Percentiles rank a stretch among this genome's conserved stretches.
Conservation (phyloP, 2,329 filamentous ascomycete species). For the Apiospora arundinis region DNA sequence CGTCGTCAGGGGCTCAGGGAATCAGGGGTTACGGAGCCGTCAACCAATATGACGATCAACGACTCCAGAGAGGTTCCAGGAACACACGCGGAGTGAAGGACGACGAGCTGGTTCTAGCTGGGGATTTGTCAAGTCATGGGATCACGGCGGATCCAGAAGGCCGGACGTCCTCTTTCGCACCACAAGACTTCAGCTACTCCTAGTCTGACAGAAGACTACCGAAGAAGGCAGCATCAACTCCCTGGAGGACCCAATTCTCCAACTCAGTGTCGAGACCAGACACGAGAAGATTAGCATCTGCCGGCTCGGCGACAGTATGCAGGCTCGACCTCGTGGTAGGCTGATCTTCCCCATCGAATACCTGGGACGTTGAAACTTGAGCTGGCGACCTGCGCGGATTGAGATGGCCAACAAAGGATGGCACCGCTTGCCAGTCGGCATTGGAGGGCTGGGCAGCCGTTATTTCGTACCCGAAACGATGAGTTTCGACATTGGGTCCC, state of each 20-base stretch:
- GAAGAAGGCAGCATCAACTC: slow-evolving; percentile 41
- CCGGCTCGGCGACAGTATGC: too few relatives aligned
- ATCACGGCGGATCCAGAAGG: too few relatives aligned
- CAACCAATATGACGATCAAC: too few relatives aligned
- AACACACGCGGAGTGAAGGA: too few relatives aligned
- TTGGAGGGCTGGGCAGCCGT: not conserved
- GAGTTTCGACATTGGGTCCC: not conserved
- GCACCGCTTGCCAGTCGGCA: not conserved
- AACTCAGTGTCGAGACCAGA: slow-evolving; percentile 25
- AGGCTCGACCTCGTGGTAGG: not conserved
- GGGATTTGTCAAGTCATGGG: too few relatives aligned
- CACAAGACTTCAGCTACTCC: not conserved
- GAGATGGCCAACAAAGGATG: not conserved
- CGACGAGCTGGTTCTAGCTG: too few relatives aligned
- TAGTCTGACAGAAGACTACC: not conserved
- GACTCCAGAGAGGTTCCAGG: too few relatives aligned
- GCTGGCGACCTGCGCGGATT: not conserved
- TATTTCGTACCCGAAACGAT: not conserved
- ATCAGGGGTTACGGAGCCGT: too few relatives aligned
- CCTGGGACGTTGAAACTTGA: not conserved
- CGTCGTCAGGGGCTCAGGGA: too few relatives aligned
- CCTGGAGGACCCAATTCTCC: slow-evolving; percentile 36
- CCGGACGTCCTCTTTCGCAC: not conserved
- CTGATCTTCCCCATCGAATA: not conserved
- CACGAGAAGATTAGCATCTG: slow-evolving; percentile 23